Conservation (phyloP, 805 yeast genomes). For the Metschnikowia aberdeeniae region DNA sequence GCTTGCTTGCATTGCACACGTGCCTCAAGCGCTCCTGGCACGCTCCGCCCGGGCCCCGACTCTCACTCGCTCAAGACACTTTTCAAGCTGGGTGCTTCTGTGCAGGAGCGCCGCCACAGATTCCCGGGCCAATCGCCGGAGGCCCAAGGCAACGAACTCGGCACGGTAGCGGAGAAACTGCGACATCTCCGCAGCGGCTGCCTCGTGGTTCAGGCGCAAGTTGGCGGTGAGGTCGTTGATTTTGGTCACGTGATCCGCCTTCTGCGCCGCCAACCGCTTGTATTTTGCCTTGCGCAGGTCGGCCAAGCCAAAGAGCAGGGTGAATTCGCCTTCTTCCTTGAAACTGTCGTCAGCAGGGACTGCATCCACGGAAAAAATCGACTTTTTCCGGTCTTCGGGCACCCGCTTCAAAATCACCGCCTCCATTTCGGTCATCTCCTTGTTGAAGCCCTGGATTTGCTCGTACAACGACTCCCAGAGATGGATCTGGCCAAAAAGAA, state of each 20-base stretch:
- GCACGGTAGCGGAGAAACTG: conserved; percentile 52
- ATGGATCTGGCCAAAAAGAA: conserved; percentile 22
- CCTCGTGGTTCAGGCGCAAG: conserved; percentile 55
- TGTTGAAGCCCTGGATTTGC: conserved; percentile 24
- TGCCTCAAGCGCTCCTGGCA: too few species aligned
- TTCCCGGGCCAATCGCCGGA: conserved; percentile 27
- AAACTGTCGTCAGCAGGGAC: conserved; percentile 8
- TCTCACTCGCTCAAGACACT: background rate
- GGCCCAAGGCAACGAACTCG: conserved; percentile 32
- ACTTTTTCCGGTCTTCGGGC: background rate
- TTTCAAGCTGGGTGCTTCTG: conserved; percentile 1
- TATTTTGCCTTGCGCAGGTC: conserved; percentile 52
- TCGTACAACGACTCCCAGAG: conserved; percentile 31
- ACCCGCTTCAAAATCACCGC: background rate
- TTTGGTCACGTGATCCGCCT: conserved; percentile 38
- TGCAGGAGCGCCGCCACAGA: conserved; percentile 7
- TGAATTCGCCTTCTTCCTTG: conserved; percentile 18
- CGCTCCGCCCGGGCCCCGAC: background rate
- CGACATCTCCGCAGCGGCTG: conserved; percentile 58
- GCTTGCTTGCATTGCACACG: too few species aligned
- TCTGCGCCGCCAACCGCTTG: conserved; percentile 38
- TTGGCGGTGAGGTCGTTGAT: conserved; percentile 43
- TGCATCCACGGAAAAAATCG: conserved; percentile 7
- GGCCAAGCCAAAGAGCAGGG: conserved; percentile 37
- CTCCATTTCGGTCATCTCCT: conserved; percentile 19